phyloP scores from a whole-genome alignment of 2,329 filamentous ascomycete genomes.

The Tympanopsis confertula region DNA sequence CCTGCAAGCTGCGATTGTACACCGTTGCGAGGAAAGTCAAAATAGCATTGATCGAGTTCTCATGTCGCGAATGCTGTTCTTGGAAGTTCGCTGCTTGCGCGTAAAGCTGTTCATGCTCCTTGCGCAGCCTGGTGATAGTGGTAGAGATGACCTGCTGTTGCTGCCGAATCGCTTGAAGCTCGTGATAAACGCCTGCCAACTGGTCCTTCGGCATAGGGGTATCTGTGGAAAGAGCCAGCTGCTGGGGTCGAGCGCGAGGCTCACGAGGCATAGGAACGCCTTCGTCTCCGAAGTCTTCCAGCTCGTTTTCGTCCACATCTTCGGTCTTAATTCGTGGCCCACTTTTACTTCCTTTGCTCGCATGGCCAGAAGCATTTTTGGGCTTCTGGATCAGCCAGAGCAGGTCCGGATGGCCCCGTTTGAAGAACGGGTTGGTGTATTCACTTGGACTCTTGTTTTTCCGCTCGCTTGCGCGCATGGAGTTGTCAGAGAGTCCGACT shows the following conservation, averaged over 20 bases:
- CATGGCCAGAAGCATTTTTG: constrained; percentile 37
- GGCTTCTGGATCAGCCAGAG: constrained; percentile 96
- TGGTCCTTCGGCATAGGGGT: constrained; percentile 57
- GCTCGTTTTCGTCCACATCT: constrained; percentile 45
- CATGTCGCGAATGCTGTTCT: constrained; percentile 85
- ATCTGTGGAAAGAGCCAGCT: constrained; percentile 27
- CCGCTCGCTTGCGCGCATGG: constrained; percentile 90
- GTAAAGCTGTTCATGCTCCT: constrained; percentile 79
- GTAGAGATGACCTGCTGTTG: constrained; percentile 78
- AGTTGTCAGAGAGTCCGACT: constrained; percentile 86
- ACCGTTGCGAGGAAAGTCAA: constrained; percentile 93
- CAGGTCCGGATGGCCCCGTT: constrained; percentile 80
- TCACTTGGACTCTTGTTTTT: constrained; percentile 98
- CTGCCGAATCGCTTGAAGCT: constrained; percentile 70
- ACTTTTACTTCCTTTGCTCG: neutral
- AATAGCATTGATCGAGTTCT: constrained; percentile 98
- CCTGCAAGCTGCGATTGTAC: constrained; percentile 85
- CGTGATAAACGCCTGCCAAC: constrained; percentile 63
- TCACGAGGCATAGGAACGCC: constrained; percentile 51
- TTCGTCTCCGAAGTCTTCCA: constrained; percentile 55
- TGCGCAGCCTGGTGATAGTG: constrained; percentile 68
- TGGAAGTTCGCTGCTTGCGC: constrained; percentile 83
- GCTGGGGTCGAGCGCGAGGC: constrained; percentile 17
- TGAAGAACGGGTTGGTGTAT: constrained; percentile 95
- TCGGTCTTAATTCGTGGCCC: constrained; percentile 31